phyloP scores from a whole-genome alignment of 306 rosid species.

The Glycyrrhiza uralensis region DNA sequence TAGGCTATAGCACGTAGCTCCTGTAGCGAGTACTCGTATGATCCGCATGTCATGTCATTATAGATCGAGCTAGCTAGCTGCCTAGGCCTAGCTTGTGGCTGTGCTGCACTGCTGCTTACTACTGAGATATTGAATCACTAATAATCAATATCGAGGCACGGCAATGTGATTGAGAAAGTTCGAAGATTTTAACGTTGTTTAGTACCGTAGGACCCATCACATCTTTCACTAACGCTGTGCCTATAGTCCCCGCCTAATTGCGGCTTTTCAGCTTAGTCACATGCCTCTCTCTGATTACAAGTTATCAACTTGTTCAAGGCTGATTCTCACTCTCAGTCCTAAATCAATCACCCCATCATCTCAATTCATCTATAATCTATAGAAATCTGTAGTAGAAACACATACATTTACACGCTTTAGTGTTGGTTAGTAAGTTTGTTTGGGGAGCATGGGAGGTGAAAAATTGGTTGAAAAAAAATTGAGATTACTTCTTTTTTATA shows the following conservation, averaged over 20 bases:
- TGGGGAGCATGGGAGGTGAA: too few species aligned
- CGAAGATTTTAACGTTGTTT: slow-evolving; percentile 48
- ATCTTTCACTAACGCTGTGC: slow-evolving; percentile 4
- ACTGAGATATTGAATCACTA: not conserved
- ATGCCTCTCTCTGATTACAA: not conserved
- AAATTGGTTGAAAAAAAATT: too few species aligned
- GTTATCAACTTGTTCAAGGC: not conserved
- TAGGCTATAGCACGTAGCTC: not conserved
- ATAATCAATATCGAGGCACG: slow-evolving; percentile 25
- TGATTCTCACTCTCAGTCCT: not conserved
- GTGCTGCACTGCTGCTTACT: not conserved
- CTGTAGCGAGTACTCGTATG: not conserved
- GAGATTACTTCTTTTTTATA: too few species aligned
- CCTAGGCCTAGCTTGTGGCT: not conserved
- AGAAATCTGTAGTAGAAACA: too few species aligned
- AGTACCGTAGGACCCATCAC: slow-evolving; percentile 20
- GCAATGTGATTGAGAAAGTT: slow-evolving; percentile 33
- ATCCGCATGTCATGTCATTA: slow-evolving; percentile 15
- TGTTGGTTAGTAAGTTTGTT: too few species aligned
- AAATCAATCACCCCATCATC: not conserved
- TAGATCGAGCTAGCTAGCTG: too few species aligned
- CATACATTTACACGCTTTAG: too few species aligned
- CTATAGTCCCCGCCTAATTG: not conserved
- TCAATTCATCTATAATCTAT: too few species aligned
- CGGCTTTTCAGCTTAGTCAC: not conserved